Conservation (phyloP, 306 rosid genomes). For the Hippophae rhamnoides region DNA sequence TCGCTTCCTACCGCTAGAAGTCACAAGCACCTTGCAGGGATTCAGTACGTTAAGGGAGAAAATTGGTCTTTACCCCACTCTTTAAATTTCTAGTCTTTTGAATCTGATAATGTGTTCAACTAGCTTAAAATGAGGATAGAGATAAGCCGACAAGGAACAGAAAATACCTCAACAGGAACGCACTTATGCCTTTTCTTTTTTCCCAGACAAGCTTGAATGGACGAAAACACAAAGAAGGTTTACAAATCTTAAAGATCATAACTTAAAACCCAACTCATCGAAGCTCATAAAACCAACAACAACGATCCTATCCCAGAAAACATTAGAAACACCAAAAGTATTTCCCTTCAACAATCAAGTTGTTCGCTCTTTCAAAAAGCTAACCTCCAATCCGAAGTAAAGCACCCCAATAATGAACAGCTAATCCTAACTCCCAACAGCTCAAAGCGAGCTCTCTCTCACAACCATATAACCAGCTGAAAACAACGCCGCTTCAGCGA, state of each 20-base stretch:
- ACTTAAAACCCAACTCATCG: background rate
- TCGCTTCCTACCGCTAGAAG: background rate
- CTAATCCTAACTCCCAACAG: slow-evolving; percentile 4
- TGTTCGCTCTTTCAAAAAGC: slow-evolving; percentile 2
- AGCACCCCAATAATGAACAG: slow-evolving; percentile 4
- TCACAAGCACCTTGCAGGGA: background rate
- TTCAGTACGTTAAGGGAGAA: slow-evolving; percentile 4
- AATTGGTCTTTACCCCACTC: slow-evolving; percentile 1
- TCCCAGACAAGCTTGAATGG: slow-evolving; percentile 19
- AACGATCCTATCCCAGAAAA: slow-evolving; percentile 19
- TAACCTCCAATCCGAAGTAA: slow-evolving; percentile 3
- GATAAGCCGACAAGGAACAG: slow-evolving; percentile 14
- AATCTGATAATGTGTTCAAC: slow-evolving; percentile 3
- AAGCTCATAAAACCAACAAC: slow-evolving; percentile 20
- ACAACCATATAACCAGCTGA: slow-evolving; percentile 19
- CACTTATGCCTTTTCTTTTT: slow-evolving; percentile 24
- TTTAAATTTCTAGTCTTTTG: slow-evolving; percentile 5
- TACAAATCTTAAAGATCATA: slow-evolving; percentile 46
- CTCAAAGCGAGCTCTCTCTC: slow-evolving; percentile 12
- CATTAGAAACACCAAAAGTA: slow-evolving; percentile 1
- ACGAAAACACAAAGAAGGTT: slow-evolving; percentile 29
- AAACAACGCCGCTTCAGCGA: slow-evolving; percentile 25
- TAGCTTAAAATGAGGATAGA: slow-evolving; percentile 1
- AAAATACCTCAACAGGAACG: slow-evolving; percentile 17
- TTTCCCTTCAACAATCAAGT: background rate